Percentiles rank a stretch among this genome's conserved stretches.
Evolutionary conservation across 73 alveolate species (phyloP).

Genomic region (Paramecium biaurelia): DNA sequence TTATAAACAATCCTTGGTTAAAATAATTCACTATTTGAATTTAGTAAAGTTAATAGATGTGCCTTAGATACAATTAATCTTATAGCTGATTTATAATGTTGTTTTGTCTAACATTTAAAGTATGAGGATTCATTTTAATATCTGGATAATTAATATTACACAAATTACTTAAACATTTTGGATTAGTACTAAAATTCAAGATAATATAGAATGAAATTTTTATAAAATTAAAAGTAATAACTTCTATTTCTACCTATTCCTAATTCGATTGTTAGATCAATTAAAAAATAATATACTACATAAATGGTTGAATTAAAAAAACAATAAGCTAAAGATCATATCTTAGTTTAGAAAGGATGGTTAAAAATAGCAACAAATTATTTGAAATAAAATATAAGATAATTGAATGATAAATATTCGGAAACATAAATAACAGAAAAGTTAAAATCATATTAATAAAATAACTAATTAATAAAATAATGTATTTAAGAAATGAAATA

Average conservation of each 20-base stretch:
- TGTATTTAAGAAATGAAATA: neutral
- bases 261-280: slow-evolving; percentile 18
- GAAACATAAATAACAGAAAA: neutral
- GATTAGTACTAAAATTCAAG: neutral
- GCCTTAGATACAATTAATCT: neutral
- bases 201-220: neutral
- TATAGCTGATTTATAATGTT: neutral
- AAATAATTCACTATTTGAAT: neutral
- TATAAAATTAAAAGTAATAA: neutral
- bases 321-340: neutral
- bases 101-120: neutral
- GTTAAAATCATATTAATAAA: neutral
- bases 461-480: neutral
- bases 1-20: neutral
- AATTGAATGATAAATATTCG: neutral
- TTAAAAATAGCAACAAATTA: neutral
- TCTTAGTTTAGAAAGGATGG: slow-evolving; percentile 29
- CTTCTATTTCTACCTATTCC: neutral
- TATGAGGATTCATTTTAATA: neutral
- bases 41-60: neutral
- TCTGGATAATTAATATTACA: slow-evolving; percentile 5
- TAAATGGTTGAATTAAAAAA: slow-evolving; percentile 2
- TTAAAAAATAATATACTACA: neutral
- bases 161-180: neutral
- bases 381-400: neutral